Conservation (phyloP, 257 asterid species). For the Solanum appendiculatum region DNA sequence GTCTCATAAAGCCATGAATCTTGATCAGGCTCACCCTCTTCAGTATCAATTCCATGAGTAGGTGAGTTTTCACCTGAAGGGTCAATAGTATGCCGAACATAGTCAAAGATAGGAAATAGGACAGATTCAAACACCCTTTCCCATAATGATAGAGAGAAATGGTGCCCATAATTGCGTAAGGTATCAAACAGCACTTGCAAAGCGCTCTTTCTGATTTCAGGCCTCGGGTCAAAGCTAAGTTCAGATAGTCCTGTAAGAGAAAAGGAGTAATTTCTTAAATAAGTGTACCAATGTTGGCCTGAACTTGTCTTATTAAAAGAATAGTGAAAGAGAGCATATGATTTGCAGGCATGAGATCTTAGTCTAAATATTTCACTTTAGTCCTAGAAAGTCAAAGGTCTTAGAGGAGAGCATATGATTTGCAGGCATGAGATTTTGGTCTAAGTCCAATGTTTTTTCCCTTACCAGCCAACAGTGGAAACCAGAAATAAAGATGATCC, state of each 20-base stretch:
- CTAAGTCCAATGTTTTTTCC: not conserved
- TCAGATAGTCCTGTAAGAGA: constrained; percentile 76
- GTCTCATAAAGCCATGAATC: constrained; percentile 99
- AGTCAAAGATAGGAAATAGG: constrained; percentile 87
- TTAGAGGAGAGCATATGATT: not conserved
- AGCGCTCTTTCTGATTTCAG: constrained; percentile 91
- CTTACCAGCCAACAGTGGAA: constrained; percentile 95
- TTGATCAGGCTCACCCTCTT: constrained; percentile 65
- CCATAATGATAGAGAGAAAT: constrained; percentile 88
- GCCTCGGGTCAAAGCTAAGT: constrained; percentile 94
- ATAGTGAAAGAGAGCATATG: not conserved
- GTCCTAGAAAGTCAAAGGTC: not conserved
- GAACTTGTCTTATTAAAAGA: not conserved
- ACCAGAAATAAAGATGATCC: constrained; percentile 94
- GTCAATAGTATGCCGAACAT: constrained; percentile 83
- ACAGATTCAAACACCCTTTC: constrained; percentile 97
- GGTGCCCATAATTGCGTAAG: constrained; percentile 88
- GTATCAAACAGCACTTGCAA: constrained; percentile 91
- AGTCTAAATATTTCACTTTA: not conserved
- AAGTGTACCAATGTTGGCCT: not conserved
- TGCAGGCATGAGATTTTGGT: not conserved
- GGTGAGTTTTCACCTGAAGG: constrained; percentile 61
- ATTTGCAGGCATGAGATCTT: not conserved
- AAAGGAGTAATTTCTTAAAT: not conserved
- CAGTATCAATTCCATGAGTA: constrained; percentile 40